phyloP scores from a whole-genome alignment of 257 asterid species.

The Knoxia roxburghii region DNA sequence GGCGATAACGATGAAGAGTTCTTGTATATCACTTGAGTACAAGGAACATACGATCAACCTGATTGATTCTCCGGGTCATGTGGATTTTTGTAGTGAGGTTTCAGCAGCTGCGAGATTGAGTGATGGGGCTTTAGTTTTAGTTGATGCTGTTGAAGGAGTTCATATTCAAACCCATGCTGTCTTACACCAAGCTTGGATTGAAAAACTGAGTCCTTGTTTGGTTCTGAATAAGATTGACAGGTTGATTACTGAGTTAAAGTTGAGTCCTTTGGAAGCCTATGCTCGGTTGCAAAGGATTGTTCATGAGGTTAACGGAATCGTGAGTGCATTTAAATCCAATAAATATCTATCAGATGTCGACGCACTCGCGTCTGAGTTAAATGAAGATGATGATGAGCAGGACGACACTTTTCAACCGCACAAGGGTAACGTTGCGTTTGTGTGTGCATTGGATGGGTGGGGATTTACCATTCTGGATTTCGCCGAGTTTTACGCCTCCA shows the following conservation, averaged over 20 bases:
- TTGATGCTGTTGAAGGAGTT: conserved; percentile 94
- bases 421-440: conserved; percentile 90
- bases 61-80: conserved; percentile 95
- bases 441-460: conserved; percentile 95
- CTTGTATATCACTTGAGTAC: conserved; percentile 65
- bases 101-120: conserved; percentile 96
- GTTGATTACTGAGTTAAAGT: conserved; percentile 57
- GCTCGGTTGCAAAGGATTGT: conserved; percentile 67
- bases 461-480: conserved; percentile 66
- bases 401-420: conserved; percentile 96
- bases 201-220: conserved; percentile 72
- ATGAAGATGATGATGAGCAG: conserved; percentile 86
- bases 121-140: conserved; percentile 84
- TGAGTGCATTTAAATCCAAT: conserved; percentile 75
- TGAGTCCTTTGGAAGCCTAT: conserved; percentile 90
- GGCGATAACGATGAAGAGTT: conserved; percentile 96
- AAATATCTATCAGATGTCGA: conserved; percentile 93
- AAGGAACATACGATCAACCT: conserved; percentile 53
- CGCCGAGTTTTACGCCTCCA: conserved; percentile 67
- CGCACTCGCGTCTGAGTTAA: conserved; percentile 58
- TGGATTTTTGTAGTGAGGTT: conserved; percentile 98
- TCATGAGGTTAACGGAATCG: conserved; percentile 85
- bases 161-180: conserved; percentile 98
- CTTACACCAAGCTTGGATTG: conserved; percentile 90
- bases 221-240: conserved; percentile 87